These are phyloP conservation scores for Dioszegia crocea DNA, from an alignment of 768 basidiomycete genomes.

Conservation along the genomic window DNA sequence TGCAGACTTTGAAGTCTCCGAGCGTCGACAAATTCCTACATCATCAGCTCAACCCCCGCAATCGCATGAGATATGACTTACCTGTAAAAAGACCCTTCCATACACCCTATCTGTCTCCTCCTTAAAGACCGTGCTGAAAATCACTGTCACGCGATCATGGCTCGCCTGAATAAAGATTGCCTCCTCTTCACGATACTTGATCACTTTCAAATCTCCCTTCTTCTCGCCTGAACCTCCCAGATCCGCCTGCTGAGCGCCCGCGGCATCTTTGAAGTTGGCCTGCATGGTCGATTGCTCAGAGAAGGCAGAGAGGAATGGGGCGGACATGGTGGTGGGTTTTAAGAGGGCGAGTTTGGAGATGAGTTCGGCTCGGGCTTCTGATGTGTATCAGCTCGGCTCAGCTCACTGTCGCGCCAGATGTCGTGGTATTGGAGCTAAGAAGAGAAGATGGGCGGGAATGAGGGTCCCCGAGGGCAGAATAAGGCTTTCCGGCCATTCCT, in stretches of 20 bases:
- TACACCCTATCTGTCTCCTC: conserved; percentile 97
- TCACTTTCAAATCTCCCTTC: conserved; percentile 79
- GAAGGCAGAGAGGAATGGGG: conserved; percentile 89
- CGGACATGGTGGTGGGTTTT: conserved; percentile 89
- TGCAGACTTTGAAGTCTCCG: conserved; percentile 86
- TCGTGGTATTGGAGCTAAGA: too few relatives aligned
- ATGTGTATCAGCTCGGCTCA: not conserved
- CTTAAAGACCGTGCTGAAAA: conserved; percentile 93
- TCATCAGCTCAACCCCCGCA: not conserved
- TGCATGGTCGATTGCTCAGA: conserved; percentile 77
- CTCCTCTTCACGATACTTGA: conserved; percentile 95
- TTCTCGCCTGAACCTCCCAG: conserved; percentile 21
- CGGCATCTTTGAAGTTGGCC: conserved; percentile 48
- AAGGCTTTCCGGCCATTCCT: too few relatives aligned
- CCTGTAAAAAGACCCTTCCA: conserved; percentile 97
- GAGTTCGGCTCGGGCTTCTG: conserved; percentile 75
- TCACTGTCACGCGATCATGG: conserved; percentile 91
- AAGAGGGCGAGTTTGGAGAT: conserved; percentile 76
- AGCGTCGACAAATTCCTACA: conserved; percentile 98
- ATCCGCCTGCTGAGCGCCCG: conserved; percentile 57
- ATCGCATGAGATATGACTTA: conserved; percentile 41
- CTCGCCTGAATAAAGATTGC: conserved; percentile 93
- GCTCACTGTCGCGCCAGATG: too few relatives aligned
- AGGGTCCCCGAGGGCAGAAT: not conserved
- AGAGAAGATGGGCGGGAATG: too few relatives aligned